Percentiles rank a stretch among this genome's conserved stretches.
Conservation (phyloP, 1,139 yeast species). For the Saccharomyces hybrid region DNA sequence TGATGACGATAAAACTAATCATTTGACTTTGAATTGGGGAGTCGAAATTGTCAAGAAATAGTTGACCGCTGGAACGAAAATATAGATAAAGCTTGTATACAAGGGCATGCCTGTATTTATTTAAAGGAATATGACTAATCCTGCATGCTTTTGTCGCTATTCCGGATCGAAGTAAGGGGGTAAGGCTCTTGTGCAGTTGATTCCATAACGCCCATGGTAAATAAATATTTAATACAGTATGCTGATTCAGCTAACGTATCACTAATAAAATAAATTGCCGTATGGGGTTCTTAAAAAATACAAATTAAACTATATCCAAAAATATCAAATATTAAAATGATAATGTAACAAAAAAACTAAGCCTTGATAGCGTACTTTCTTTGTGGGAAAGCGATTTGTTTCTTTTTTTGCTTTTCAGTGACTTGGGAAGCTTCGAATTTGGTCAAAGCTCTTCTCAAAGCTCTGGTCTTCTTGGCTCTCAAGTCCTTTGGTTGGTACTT, state of each 20-base stretch:
- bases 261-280: not conserved
- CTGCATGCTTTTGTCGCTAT: not conserved
- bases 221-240: not conserved
- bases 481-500: no score
- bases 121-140: not conserved
- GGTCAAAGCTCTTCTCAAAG: no score
- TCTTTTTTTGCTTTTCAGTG: no score
- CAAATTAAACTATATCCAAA: conserved; percentile 1
- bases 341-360: not conserved
- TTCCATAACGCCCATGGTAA: not conserved
- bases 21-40: conserved; percentile 77
- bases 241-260: not conserved
- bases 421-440: no score
- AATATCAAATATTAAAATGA: not conserved
- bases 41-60: conserved; percentile 53
- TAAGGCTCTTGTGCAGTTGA: not conserved
- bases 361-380: no score
- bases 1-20: conserved; percentile 78
- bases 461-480: no score
- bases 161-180: not conserved
- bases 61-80: not conserved
- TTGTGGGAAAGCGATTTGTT: no score
- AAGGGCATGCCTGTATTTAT: not conserved
- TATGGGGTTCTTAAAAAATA: not conserved
- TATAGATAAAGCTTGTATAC: not conserved